Conservation (phyloP, 2,329 filamentous ascomycete species). For the Laburnicola sp. region DNA sequence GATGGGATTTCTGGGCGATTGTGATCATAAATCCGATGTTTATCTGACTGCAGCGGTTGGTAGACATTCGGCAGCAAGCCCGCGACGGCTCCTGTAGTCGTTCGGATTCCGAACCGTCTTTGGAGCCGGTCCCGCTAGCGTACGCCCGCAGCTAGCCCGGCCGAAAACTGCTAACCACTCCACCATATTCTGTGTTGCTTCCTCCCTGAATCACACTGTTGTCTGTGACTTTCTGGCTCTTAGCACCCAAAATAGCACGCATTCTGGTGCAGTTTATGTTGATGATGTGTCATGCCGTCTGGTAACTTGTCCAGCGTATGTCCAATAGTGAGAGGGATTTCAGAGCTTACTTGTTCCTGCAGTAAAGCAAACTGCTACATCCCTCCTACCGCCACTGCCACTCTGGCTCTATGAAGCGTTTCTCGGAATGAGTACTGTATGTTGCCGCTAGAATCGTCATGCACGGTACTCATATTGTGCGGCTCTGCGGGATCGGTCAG, state of each 20-base stretch:
- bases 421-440: not conserved
- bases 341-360: not conserved
- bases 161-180: not conserved
- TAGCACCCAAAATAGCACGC: not conserved
- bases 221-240: slow-evolving; percentile 2
- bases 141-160: not conserved
- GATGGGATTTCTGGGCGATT: slow-evolving; percentile 2
- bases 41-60: slow-evolving; percentile 9
- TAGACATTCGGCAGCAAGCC: not conserved
- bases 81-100: slow-evolving; percentile 1
- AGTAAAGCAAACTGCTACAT: not conserved
- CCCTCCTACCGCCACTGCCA: not conserved
- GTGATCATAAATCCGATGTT: slow-evolving; percentile 2
- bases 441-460: not conserved
- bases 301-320: not conserved
- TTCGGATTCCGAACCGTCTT: slow-evolving; percentile 22
- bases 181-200: not conserved
- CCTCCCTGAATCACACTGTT: not conserved
- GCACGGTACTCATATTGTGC: not conserved
- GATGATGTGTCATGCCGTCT: not conserved
- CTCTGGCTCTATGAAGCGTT: not conserved
- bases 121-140: not conserved
- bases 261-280: not conserved
- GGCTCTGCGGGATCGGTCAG: slow-evolving; percentile 2
- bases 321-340: not conserved